Evolutionary conservation across 2,329 filamentous ascomycete species (phyloP).

Genomic region (Penicillium sclerotiorum): DNA sequence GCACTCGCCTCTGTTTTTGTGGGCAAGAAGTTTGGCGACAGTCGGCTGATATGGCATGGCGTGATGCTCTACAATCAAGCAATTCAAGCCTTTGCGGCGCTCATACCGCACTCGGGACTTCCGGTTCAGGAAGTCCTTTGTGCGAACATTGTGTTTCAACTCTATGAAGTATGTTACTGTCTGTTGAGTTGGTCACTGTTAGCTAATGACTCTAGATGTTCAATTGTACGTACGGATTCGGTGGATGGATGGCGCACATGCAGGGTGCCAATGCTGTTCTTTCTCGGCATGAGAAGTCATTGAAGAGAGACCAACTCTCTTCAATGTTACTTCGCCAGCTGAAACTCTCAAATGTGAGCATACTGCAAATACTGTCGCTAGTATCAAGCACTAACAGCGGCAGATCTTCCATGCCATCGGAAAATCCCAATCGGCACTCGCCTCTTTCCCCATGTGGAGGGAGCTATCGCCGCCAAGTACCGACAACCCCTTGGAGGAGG

Average conservation of each 20-base stretch:
- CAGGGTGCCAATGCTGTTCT: slow-evolving; percentile 20
- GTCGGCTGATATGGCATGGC: slow-evolving; percentile 13
- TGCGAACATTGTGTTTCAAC: slow-evolving; percentile 19
- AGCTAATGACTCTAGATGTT: slow-evolving; percentile 13
- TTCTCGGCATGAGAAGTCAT: slow-evolving; percentile 11
- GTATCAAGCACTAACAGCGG: neutral
- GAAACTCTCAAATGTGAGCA: slow-evolving; percentile 16
- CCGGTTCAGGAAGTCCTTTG: slow-evolving; percentile 19
- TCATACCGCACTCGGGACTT: slow-evolving; percentile 9
- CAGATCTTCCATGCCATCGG: slow-evolving; percentile 20
- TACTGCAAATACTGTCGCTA: neutral
- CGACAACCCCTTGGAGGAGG: slow-evolving; percentile 11
- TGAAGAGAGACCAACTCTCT: slow-evolving; percentile 12
- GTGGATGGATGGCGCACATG: slow-evolving; percentile 21
- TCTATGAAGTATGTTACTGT: slow-evolving; percentile 14
- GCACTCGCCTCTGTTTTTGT: slow-evolving; percentile 22
- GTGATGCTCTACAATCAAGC: slow-evolving; percentile 16
- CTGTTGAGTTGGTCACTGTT: neutral
- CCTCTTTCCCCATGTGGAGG: slow-evolving; percentile 16
- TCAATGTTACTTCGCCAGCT: slow-evolving; percentile 15
- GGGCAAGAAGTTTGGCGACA: slow-evolving; percentile 16
- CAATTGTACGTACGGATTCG: slow-evolving; percentile 17
- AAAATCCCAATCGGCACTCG: slow-evolving; percentile 15
- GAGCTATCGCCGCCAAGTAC: slow-evolving; percentile 4
- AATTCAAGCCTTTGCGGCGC: slow-evolving; percentile 13